A percentile compares a stretch with the other conserved stretches of the same genome.
Conservation (phyloP, 257 asterid species). For the Ajuga chamaepitys region DNA sequence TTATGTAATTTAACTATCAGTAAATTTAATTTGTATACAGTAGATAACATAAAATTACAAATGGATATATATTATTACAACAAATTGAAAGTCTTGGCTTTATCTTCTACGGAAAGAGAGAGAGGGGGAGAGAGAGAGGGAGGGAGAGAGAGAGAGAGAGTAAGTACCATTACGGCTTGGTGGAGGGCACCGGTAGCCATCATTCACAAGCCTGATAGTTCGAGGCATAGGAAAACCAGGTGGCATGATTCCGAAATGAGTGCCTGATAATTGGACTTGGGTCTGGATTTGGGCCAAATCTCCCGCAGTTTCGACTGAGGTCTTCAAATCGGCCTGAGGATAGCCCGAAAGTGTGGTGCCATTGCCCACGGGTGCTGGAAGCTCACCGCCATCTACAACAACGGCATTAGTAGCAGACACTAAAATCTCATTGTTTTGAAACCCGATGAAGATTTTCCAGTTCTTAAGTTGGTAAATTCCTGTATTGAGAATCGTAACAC, state of each 20-base stretch:
- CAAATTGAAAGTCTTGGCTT: too few species aligned
- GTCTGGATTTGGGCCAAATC: slow-evolving; percentile 40
- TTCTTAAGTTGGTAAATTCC: slow-evolving; percentile 31
- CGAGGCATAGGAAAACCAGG: slow-evolving; percentile 52
- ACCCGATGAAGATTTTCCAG: slow-evolving; percentile 39
- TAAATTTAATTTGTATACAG: too few species aligned
- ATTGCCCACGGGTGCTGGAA: slow-evolving; percentile 33
- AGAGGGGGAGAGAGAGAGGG: too few species aligned
- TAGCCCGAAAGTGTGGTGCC: slow-evolving; percentile 50
- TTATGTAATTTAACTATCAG: too few species aligned
- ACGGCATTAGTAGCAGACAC: slow-evolving; percentile 33
- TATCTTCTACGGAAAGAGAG: too few species aligned
- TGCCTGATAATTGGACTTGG: slow-evolving; percentile 33
- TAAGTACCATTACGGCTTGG: slow-evolving; percentile 28
- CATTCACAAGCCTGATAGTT: slow-evolving; percentile 38
- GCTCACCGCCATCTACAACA: slow-evolving; percentile 16
- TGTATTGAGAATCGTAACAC: slow-evolving; percentile 29
- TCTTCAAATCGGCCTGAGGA: slow-evolving; percentile 49
- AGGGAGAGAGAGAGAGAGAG: too few species aligned
- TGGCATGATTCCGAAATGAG: slow-evolving; percentile 43
- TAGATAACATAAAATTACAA: too few species aligned
- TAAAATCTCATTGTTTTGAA: slow-evolving; percentile 32
- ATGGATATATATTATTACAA: too few species aligned
- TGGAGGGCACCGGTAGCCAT: slow-evolving; percentile 52
- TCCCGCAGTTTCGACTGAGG: slow-evolving; percentile 56